Base-by-base conservation (phyloP, 352 stramenopile genomes). In the Globisporangium middletonii region DNA sequence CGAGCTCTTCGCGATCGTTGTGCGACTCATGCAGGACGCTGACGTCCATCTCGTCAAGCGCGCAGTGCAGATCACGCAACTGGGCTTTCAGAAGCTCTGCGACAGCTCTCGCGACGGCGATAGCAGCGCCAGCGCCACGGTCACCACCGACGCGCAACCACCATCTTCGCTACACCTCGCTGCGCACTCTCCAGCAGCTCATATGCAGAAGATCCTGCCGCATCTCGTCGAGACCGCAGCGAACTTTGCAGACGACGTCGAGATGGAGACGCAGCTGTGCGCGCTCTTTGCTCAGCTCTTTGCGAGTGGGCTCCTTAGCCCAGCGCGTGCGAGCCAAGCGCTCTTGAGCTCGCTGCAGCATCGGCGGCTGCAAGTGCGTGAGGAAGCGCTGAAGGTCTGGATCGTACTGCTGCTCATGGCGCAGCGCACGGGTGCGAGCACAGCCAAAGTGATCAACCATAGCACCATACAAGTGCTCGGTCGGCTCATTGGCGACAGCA, bases 41-140 rank as follows among this genome's bases (percentile, higher is more conserved):
- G 78, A 91, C 41, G 63, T 77, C 6, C 77, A 87, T 54, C 52
- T 91, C 11, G 77, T 89, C 12, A 89, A 91, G 50, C 69, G 79
- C 51, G 67, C 78, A 16, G 55, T 89, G 16, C 77, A 91, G 53
- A 85, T 88, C 23, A 73, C 58, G 0, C 68, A 84, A 2, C 43
- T 82, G 35, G 43, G 85, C 12, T 88, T 86, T 27, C 55, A 69
- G 49, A 85, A 86, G 50, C 30, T 88, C 23, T 60, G 48, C 35
- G 47, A 60, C 16, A 2, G 47, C 16, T 38, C 33, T 15, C n/a
- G 28, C 11, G 51, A 41, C 7, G 43, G 72, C 9, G 55, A 53
- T 49, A 11, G 2, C 1, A 52, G 44, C 57, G 47, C 49, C 26
- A n/a, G 55, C 28, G 11, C 28, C 9, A 27, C n/a, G 13, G 15